phyloP scores from a whole-genome alignment of 164 flowering plant genomes.

The Nymphaea colorata region DNA sequence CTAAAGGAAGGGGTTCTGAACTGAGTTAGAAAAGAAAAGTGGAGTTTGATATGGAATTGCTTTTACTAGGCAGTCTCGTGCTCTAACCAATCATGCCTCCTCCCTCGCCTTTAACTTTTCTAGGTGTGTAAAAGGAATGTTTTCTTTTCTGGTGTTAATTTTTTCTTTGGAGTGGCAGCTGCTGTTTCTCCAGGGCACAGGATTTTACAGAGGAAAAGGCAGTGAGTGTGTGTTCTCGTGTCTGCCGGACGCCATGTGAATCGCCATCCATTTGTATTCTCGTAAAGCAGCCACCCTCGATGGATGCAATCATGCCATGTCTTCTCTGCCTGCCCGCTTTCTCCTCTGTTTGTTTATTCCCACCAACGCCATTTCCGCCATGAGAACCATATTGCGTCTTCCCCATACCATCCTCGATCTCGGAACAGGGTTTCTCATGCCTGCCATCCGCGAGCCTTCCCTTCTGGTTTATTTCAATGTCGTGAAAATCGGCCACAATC shows the following conservation, averaged over 20 bases:
- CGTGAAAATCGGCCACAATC: too few species aligned
- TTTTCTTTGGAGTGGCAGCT: background rate
- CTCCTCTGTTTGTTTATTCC: background rate
- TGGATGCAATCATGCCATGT: background rate
- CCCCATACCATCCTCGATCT: too few species aligned
- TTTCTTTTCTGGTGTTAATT: too few species aligned
- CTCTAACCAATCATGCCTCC: background rate
- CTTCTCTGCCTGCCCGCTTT: background rate
- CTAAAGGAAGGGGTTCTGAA: background rate
- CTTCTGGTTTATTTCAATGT: too few species aligned
- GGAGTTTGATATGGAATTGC: background rate
- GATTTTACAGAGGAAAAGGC: background rate
- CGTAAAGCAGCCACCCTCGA: background rate
- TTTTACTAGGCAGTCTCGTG: background rate
- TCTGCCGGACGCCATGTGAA: background rate
- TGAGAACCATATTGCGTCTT: background rate
- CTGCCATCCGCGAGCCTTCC: too few species aligned
- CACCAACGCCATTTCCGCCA: background rate
- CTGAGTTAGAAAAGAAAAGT: background rate
- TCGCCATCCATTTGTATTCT: background rate
- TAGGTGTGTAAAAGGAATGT: background rate
- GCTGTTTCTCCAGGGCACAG: background rate
- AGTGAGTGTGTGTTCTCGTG: background rate
- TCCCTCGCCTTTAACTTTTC: background rate
- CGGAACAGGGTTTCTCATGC: too few species aligned